Base-by-base conservation (phyloP, 1,284 basidiomycete species). In the Rhodotorula sp. region DNA sequence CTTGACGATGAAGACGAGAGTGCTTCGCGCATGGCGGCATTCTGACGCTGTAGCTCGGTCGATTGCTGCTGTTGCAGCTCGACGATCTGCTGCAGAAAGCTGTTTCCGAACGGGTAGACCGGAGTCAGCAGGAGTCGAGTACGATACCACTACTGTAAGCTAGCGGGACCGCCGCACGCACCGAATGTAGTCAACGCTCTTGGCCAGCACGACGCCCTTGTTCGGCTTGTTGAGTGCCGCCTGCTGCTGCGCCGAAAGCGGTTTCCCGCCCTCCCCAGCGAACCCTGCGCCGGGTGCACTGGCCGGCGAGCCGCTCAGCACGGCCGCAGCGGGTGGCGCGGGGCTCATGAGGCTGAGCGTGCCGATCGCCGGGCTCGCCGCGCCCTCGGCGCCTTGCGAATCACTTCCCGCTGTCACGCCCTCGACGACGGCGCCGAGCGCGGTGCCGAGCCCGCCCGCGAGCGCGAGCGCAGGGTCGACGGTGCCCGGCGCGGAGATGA, bases 151-250 rank as follows among this genome's bases (percentile, higher is more conserved):
- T 17, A 56, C 61, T 63, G 21, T 42, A 57, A 41, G 44, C 25
- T 3, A 5, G n/a, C 41, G 34, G 2, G 27, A n/a, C 19, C 42
- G 13, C 80, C 84, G 50, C 12, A 81, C 85, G 50, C 72, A 88
- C 84, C 89, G 83, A 68, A 93, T 93, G 79, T 93, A 93, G 78
- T 93, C 91, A 46, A 93, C 92, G 69, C 89, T 90, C 86, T 93
- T 93, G 76, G 90, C 82, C 53, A 93, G 82, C 64, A 93, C 92
- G 87, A 93, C 91, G 53, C 91, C 91, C 84, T 93, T 93, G 82
- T 93, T 93, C 56, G 91, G 91, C 80, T 93, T 93, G 61, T 90
- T 81, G 34, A 44, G 64, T 42, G 77, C 74, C 7, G 73, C 68
- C 2, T 52, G 44, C 62, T 34, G 42, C 53, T 25, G 52, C 42